Conservation (phyloP, 495 filamentous ascomycete genomes). For the Trichoderma reesei region DNA sequence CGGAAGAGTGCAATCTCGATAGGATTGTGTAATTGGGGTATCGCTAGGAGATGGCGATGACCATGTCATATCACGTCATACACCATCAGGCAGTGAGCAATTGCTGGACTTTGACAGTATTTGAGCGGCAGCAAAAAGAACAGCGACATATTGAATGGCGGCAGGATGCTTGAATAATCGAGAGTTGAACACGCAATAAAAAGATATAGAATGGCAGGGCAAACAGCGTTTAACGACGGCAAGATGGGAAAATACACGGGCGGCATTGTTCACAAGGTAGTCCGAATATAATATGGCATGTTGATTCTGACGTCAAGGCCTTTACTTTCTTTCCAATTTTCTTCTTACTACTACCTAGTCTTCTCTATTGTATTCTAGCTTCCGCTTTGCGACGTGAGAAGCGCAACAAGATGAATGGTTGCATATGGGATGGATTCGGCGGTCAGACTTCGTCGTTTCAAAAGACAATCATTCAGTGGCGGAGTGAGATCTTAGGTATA, state of each 20-base stretch:
- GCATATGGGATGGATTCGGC: too few relatives aligned
- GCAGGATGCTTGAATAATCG: conserved; percentile 7
- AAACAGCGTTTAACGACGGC: conserved; percentile 5
- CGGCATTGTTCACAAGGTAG: conserved; percentile 4
- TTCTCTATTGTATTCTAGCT: too few relatives aligned
- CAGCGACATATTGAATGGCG: not conserved
- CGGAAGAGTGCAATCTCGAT: not conserved
- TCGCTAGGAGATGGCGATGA: not conserved
- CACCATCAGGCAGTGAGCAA: not conserved
- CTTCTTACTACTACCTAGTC: too few relatives aligned
- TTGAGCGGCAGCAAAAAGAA: not conserved
- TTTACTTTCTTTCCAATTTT: not conserved
- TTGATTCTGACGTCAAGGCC: not conserved
- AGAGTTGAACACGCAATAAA: conserved; percentile 7
- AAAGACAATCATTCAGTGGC: too few relatives aligned
- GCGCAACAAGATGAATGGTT: too few relatives aligned
- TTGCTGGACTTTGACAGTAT: not conserved
- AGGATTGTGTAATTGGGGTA: not conserved
- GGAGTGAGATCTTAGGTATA: too few relatives aligned
- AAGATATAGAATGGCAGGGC: conserved; percentile 6
- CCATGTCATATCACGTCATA: not conserved
- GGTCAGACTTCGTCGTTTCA: too few relatives aligned
- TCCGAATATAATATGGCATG: conserved; percentile 5
- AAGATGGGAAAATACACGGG: conserved; percentile 5
- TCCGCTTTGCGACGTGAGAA: too few relatives aligned